Base-by-base conservation (phyloP, 2,329 filamentous ascomycete species). In the Epichloe hybrida region DNA sequence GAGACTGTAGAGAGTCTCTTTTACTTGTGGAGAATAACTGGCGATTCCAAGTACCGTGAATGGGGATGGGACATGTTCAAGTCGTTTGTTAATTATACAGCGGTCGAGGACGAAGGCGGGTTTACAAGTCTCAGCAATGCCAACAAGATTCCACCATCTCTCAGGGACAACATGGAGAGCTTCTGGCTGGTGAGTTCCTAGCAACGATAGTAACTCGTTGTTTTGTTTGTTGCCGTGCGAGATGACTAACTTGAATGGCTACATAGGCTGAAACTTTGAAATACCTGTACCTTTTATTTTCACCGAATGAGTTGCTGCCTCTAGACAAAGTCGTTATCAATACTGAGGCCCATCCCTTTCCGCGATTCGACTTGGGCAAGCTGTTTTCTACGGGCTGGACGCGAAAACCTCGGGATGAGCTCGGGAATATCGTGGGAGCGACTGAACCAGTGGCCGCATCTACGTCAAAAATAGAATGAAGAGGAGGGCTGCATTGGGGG, bases 11-110 rank as follows among this genome's bases (percentile, higher is more conserved):
- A 98, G 71, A 90, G 83, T 53, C 72, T 98, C 54, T 90, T 98
- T 62, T 95, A 97, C 71, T 95, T 98, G 89, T 98, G 91, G 86
- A 84, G 93, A 55, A 95, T 98, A 66, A 98, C 93, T 0, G 88
- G 86, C 27, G 90, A 98, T 55, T 73, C 79, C 39, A 84, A 81
- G 57, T 98, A 98, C 68, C 80, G 93, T 31, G 82, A 96, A 61
- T 97, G 91, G 91, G 93, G 93, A 13, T 98, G 93, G 93, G 84
- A 95, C 59, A 97, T 98, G 83, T 98, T 98, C 71, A 83, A 88
- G 64, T 82, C 84, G 0, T 98, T 98, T 64, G 75, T 91, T 67
- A 84, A 88, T 61, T 78, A 95, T 67, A 95, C 88, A 0, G 80
- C 85, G 6, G 84, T 95, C 2, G 75, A 80, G 42, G 84, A 90